Evolutionary conservation across 192 early-diverging fungal genomes (phyloP).

Genomic region (Backusella psychrophila): DNA sequence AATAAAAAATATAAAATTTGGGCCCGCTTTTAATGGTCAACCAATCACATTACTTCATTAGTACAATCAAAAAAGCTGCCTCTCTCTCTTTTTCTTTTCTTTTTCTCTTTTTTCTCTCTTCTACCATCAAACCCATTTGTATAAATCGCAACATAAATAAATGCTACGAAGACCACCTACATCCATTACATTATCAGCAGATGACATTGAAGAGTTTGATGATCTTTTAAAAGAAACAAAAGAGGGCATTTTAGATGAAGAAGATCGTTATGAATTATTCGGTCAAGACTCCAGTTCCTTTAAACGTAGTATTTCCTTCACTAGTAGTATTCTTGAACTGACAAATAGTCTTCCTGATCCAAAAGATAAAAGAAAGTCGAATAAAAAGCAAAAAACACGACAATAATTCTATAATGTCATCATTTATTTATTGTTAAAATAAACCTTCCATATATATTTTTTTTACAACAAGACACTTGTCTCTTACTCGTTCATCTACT

Average conservation of each 20-base stretch:
- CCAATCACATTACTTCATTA: background rate
- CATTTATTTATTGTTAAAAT: background rate
- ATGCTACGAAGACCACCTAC: background rate
- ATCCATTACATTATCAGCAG: background rate
- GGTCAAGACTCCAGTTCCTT: background rate
- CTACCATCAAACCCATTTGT: background rate
- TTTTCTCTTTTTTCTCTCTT: background rate
- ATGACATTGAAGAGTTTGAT: background rate
- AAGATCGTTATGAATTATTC: background rate
- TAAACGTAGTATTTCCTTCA: background rate
- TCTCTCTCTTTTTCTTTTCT: too few relatives aligned
- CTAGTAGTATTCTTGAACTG: background rate
- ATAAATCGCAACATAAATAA: background rate
- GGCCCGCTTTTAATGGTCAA: background rate
- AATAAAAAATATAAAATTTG: background rate
- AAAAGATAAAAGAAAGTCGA: background rate
- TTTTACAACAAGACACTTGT: too few relatives aligned
- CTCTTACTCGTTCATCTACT: too few relatives aligned
- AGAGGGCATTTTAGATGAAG: background rate
- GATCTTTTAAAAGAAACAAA: slow-evolving; percentile 1
- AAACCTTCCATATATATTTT: background rate
- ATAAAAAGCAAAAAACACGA: background rate
- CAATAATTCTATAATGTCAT: background rate
- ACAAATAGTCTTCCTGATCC: background rate
- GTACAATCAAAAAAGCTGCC: too few relatives aligned